A percentile compares a stretch with the other conserved stretches of the same genome.
phyloP scores from a whole-genome alignment of 345 rosid species.

The Citrus mangshanensis region DNA sequence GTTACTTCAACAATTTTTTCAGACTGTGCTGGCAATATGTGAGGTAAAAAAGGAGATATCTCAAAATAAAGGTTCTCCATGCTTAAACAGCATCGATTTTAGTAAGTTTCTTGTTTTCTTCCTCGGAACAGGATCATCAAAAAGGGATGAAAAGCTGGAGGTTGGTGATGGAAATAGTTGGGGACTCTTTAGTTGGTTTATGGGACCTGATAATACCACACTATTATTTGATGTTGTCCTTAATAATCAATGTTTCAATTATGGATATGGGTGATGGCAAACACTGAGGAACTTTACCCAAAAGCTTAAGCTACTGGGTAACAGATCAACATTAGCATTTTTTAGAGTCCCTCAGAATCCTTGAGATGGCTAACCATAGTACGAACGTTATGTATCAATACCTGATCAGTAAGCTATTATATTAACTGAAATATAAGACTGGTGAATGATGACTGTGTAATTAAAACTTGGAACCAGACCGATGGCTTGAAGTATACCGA shows the following conservation, averaged over 20 bases:
- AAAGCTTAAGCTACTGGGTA: no score
- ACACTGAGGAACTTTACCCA: no score
- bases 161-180: constrained; percentile 8
- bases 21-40: constrained; percentile 7
- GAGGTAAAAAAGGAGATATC: constrained; percentile 2
- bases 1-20: neutral
- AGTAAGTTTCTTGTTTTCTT: constrained; percentile 5
- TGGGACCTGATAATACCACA: constrained; percentile 1
- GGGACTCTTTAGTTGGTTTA: constrained; percentile 16
- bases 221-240: constrained; percentile 10
- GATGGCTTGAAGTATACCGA: neutral
- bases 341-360: no score
- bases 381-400: no score
- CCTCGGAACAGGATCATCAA: constrained; percentile 16
- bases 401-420: neutral
- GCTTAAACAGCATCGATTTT: neutral
- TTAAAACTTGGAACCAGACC: neutral
- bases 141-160: constrained; percentile 3
- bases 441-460: neutral
- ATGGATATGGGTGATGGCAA: no score
- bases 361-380: no score
- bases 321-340: no score
- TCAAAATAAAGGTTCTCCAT: neutral
- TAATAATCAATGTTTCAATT: no score
- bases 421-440: no score